A percentile compares a stretch with the other conserved stretches of the same genome.
These are phyloP conservation scores for Durotheca rogersii DNA, from an alignment of 495 filamentous ascomycete genomes.

Conservation along the genomic window DNA sequence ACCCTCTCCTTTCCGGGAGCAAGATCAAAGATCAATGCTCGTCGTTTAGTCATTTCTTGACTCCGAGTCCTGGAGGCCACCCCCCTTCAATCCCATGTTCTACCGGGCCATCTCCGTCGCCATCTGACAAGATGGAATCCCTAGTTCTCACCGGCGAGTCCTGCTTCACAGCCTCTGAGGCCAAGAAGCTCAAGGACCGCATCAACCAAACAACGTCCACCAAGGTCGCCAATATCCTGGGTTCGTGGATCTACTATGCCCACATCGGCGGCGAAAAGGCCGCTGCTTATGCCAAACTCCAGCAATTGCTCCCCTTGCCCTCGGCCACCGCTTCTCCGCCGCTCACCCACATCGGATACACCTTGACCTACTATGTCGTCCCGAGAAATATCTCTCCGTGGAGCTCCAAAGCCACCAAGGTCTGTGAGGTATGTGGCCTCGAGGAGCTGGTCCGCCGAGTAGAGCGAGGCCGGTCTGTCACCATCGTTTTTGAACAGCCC, in stretches of 20 bases:
- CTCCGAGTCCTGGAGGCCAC: conserved; percentile 8
- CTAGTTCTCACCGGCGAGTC: conserved; percentile 47
- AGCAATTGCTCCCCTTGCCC: conserved; percentile 45
- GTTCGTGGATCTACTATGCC: conserved; percentile 55
- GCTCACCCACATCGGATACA: conserved; percentile 35
- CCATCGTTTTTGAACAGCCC: conserved; percentile 58
- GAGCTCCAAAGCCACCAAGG: conserved; percentile 94
- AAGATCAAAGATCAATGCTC: conserved; percentile 8
- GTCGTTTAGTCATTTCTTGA: too few relatives aligned
- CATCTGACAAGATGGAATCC: conserved; percentile 34
- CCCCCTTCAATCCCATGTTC: conserved; percentile 2
- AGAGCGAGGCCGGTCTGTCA: conserved; percentile 78
- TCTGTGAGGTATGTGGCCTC: conserved; percentile 88
- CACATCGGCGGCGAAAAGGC: conserved; percentile 42
- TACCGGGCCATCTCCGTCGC: conserved; percentile 9
- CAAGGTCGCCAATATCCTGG: conserved; percentile 45
- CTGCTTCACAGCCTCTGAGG: conserved; percentile 53
- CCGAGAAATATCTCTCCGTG: conserved; percentile 94
- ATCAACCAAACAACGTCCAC: conserved; percentile 47
- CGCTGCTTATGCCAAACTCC: conserved; percentile 38
- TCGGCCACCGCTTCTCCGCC: conserved; percentile 11
- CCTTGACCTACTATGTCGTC: conserved; percentile 60
- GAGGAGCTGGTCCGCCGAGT: conserved; percentile 72
- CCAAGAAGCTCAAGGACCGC: conserved; percentile 49
- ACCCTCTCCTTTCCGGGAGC: conserved; percentile 16